phyloP scores from a whole-genome alignment of 768 basidiomycete genomes.

The Lactarius deliciosus region DNA sequence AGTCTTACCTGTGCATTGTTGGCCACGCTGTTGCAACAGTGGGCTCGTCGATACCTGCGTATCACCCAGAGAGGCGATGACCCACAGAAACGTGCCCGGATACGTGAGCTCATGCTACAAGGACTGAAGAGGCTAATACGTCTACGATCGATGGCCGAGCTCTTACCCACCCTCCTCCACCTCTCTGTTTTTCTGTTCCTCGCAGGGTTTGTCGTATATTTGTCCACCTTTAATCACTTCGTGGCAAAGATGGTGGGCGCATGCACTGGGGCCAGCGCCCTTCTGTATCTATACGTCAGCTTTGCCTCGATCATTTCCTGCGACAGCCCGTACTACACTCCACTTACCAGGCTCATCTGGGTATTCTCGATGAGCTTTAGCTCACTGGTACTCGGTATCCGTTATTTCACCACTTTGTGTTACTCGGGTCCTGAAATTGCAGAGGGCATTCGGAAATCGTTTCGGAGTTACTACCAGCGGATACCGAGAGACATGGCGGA shows the following conservation, averaged over 20 bases:
- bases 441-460: neutral
- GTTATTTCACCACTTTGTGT: neutral
- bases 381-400: neutral
- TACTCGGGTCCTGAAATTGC: neutral
- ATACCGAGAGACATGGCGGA: neutral
- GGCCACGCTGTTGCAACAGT: neutral
- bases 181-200: slow-evolving; percentile 18
- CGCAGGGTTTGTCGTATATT: neutral
- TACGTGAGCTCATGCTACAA: neutral
- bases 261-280: neutral
- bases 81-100: neutral
- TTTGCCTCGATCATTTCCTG: neutral
- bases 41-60: neutral
- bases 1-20: neutral
- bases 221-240: neutral
- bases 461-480: neutral
- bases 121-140: neutral
- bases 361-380: neutral
- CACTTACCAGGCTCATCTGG: neutral
- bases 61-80: neutral
- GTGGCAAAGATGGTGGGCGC: neutral
- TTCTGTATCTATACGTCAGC: neutral
- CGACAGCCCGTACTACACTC: neutral
- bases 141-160: slow-evolving; percentile 3
- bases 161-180: slow-evolving; percentile 2